A percentile compares a stretch with the other conserved stretches of the same genome.
phyloP scores from a whole-genome alignment of 768 basidiomycete genomes.

The Chalciporus chontae region DNA sequence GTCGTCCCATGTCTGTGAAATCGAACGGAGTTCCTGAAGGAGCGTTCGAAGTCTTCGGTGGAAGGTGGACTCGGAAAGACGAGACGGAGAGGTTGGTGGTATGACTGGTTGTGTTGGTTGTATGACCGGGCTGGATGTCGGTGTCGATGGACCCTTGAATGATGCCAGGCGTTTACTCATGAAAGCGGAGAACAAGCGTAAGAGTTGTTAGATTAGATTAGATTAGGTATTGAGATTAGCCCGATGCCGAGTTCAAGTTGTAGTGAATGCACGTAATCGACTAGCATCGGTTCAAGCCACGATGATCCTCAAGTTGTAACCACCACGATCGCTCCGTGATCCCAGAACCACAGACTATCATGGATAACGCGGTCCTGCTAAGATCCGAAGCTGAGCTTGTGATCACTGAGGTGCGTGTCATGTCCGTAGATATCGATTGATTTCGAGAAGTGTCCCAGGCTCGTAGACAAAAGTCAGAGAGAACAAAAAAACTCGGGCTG shows the following conservation, averaged over 20 bases:
- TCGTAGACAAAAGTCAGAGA: conserved; percentile 69
- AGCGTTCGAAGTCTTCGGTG: conserved; percentile 73
- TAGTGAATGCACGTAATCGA: neutral
- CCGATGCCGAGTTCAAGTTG: no score
- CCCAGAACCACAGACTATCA: neutral
- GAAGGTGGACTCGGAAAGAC: conserved; percentile 62
- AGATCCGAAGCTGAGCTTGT: conserved; percentile 31
- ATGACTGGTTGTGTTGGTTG: conserved; percentile 36
- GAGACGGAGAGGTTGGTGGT: conserved; percentile 41
- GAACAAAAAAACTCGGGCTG: conserved; percentile 66
- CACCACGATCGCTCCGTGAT: neutral
- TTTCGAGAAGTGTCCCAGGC: conserved; percentile 39
- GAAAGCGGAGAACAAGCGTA: neutral
- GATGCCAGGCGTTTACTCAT: conserved; percentile 67
- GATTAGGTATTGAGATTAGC: no score
- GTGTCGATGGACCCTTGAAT: conserved; percentile 77
- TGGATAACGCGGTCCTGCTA: conserved; percentile 29
- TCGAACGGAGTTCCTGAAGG: conserved; percentile 62
- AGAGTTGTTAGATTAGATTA: conserved; percentile 19
- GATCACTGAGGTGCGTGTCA: conserved; percentile 24
- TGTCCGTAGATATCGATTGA: neutral
- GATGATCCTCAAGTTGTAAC: neutral
- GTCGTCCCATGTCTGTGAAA: conserved; percentile 78
- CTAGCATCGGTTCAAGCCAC: neutral
- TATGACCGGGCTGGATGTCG: conserved; percentile 60